A percentile compares a stretch with the other conserved stretches of the same genome.
These are phyloP conservation scores for Fusarium sp. DNA, from an alignment of 2,329 filamentous ascomycete genomes.

Conservation along the genomic window DNA sequence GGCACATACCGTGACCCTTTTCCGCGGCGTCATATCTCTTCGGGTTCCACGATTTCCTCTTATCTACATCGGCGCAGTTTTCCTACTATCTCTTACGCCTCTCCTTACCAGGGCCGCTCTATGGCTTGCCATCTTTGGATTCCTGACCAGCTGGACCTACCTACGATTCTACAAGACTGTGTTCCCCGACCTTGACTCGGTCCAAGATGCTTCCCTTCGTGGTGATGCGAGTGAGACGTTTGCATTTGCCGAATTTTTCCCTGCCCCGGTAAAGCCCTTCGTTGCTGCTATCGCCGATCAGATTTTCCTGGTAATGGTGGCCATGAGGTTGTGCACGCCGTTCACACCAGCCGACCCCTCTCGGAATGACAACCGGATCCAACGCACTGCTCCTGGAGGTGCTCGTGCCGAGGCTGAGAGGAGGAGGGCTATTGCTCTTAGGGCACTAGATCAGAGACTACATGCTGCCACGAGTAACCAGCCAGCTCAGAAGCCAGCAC, in stretches of 20 bases:
- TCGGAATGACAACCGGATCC: slow-evolving; percentile 70
- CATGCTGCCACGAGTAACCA: slow-evolving; percentile 79
- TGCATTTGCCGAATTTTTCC: slow-evolving; percentile 95
- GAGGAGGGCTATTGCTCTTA: slow-evolving; percentile 87
- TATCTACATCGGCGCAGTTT: slow-evolving; percentile 80
- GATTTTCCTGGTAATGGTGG: slow-evolving; percentile 80
- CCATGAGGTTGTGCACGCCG: slow-evolving; percentile 82
- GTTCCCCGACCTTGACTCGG: slow-evolving; percentile 75
- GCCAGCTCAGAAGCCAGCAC: slow-evolving; percentile 45
- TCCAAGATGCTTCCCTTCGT: slow-evolving; percentile 73
- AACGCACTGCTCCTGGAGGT: slow-evolving; percentile 70
- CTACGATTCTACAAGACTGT: slow-evolving; percentile 92
- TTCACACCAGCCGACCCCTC: slow-evolving; percentile 86
- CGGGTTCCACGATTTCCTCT: slow-evolving; percentile 81
- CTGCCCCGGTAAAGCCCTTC: slow-evolving; percentile 82
- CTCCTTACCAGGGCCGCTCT: slow-evolving; percentile 77
- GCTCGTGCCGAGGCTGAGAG: slow-evolving; percentile 93
- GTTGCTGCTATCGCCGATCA: slow-evolving; percentile 75
- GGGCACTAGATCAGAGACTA: slow-evolving; percentile 90
- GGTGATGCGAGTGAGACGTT: slow-evolving; percentile 98
- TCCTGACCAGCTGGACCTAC: slow-evolving; percentile 93
- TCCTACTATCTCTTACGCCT: slow-evolving; percentile 70
- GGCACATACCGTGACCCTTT: slow-evolving; percentile 95
- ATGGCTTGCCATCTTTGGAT: slow-evolving; percentile 82
- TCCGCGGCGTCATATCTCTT: slow-evolving; percentile 88